These are phyloP conservation scores for Mortierella sp. DNA, from an alignment of 371 early-diverging fungal genomes.

Conservation along the genomic window DNA sequence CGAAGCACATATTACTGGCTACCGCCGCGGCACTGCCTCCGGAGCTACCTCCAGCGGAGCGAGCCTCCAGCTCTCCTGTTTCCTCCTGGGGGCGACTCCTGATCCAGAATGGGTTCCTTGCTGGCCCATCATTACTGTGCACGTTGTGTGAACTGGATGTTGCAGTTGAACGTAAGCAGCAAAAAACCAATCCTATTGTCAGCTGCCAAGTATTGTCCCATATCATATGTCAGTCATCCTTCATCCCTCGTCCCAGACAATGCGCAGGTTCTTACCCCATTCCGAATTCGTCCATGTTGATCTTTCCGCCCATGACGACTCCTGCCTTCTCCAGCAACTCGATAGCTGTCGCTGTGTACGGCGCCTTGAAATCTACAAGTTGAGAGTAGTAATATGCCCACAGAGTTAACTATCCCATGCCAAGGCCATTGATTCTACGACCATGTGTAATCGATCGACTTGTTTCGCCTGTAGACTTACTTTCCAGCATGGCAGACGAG, in stretches of 20 bases:
- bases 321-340: slow-evolving; percentile 74
- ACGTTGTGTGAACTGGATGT: slow-evolving; percentile 65
- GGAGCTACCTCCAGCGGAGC: slow-evolving; percentile 92
- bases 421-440: too few species aligned
- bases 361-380: slow-evolving; percentile 75
- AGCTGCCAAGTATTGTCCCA: background rate
- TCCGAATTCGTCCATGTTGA: slow-evolving; percentile 98
- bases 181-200: background rate
- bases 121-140: slow-evolving; percentile 65
- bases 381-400: background rate
- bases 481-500: slow-evolving; percentile 75
- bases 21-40: slow-evolving; percentile 96
- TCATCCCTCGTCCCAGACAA: background rate
- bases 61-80: slow-evolving; percentile 23
- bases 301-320: slow-evolving; percentile 83
- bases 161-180: slow-evolving; percentile 9
- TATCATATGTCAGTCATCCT: background rate
- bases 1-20: slow-evolving; percentile 79
- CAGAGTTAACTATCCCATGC: background rate
- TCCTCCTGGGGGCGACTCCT: slow-evolving; percentile 2
- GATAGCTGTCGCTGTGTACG: slow-evolving; percentile 86
- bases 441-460: background rate
- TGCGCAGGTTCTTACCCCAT: slow-evolving; percentile 76
- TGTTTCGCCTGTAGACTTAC: slow-evolving; percentile 44
- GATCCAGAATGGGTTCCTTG: slow-evolving; percentile 64